Evolutionary conservation across 495 filamentous ascomycete genomes (phyloP).

Genomic region (Hyaloscypha bicolor): DNA sequence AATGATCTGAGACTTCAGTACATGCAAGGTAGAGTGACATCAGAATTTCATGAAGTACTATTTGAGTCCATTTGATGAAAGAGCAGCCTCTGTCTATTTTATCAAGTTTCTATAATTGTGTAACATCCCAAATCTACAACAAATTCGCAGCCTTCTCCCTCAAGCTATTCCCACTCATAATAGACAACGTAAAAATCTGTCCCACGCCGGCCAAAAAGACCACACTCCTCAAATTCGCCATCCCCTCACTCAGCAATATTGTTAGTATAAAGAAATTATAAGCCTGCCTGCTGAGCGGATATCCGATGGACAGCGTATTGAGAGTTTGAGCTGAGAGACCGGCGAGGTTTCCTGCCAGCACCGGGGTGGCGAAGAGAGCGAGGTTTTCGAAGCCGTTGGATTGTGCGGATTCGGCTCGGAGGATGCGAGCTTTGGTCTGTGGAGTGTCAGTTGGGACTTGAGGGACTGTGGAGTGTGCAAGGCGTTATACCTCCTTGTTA

Average conservation of each 20-base stretch:
- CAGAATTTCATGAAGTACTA: no score
- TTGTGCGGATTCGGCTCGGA: constrained; percentile 44
- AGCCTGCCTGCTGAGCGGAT: constrained; percentile 32
- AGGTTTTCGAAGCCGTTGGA: constrained; percentile 47
- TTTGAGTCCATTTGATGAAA: no score
- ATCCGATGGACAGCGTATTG: constrained; percentile 35
- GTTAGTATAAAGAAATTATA: constrained; percentile 42
- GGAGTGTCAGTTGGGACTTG: background rate
- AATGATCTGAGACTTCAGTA: no score
- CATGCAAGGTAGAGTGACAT: no score
- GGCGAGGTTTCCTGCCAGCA: constrained; percentile 43
- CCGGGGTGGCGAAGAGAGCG: constrained; percentile 41
- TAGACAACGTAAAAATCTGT: constrained; percentile 41
- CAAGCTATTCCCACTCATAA: constrained; percentile 41
- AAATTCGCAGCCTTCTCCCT: constrained; percentile 20
- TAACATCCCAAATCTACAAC: constrained; percentile 2
- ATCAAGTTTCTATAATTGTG: no score
- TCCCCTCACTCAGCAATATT: constrained; percentile 38
- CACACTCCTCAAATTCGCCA: constrained; percentile 39
- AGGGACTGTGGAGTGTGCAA: constrained; percentile 3
- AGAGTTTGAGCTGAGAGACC: constrained; percentile 31
- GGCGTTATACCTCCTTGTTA: constrained; percentile 42
- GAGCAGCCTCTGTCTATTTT: no score
- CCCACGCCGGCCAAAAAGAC: constrained; percentile 42
- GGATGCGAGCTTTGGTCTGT: constrained; percentile 41